Percentiles rank a stretch among this genome's conserved stretches.
phyloP scores from a whole-genome alignment of 164 flowering plant genomes.

The Brasenia schreberi region DNA sequence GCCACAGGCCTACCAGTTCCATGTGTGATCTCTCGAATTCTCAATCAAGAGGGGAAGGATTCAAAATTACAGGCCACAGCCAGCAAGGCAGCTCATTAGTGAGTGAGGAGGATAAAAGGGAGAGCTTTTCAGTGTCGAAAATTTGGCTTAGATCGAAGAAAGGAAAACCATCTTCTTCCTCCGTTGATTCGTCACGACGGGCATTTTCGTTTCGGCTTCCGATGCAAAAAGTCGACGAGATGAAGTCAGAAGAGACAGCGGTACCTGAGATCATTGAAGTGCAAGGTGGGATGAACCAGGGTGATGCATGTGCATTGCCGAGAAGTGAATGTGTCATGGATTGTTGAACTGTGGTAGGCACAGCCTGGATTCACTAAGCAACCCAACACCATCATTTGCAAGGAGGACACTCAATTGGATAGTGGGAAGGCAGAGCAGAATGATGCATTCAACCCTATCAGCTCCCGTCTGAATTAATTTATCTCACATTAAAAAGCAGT shows the following conservation, averaged over 20 bases:
- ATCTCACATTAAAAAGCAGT: too few species aligned
- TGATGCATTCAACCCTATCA: conserved; percentile 48
- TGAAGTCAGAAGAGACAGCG: conserved; percentile 27
- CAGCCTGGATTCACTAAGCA: conserved; percentile 32
- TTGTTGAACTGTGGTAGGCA: conserved; percentile 30
- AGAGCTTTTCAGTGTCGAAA: conserved; percentile 73
- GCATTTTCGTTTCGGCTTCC: conserved; percentile 63
- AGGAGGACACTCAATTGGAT: conserved; percentile 58
- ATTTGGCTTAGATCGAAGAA: conserved; percentile 64
- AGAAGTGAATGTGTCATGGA: conserved; percentile 11
- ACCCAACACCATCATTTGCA: conserved; percentile 36
- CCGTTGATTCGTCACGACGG: conserved; percentile 31
- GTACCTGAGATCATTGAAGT: conserved; percentile 31
- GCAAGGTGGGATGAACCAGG: conserved; percentile 19
- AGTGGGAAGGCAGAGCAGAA: conserved; percentile 58
- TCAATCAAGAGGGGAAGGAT: conserved; percentile 47
- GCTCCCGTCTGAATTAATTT: conserved; percentile 16
- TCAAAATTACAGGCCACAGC: conserved; percentile 29
- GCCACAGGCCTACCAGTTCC: conserved; percentile 57
- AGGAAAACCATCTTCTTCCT: conserved; percentile 34
- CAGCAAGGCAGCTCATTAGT: not conserved
- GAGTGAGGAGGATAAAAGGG: conserved; percentile 29
- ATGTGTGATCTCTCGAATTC: conserved; percentile 34
- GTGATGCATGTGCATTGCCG: not conserved
- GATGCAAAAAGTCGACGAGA: conserved; percentile 11